These are phyloP conservation scores for Paragyromitra xinjiangensis DNA, from an alignment of 495 filamentous ascomycete species.

Conservation along the genomic window DNA sequence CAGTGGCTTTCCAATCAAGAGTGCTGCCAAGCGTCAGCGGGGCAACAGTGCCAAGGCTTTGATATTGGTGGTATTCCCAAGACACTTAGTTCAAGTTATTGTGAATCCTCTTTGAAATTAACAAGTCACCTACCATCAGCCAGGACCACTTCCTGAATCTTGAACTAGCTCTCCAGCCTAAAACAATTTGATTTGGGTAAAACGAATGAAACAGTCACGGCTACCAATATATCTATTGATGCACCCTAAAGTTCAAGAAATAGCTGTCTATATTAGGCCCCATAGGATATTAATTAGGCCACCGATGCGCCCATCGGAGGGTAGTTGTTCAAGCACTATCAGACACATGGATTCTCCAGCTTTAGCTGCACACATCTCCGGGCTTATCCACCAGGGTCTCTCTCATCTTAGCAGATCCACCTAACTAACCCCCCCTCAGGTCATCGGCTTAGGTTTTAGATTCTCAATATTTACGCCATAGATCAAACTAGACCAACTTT, in stretches of 20 bases:
- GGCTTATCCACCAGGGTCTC: too few species aligned
- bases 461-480: background rate
- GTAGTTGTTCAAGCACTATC: too few species aligned
- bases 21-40: constrained; percentile 8
- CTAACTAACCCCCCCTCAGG: too few species aligned
- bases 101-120: background rate
- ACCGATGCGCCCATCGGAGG: too few species aligned
- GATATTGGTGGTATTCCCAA: background rate
- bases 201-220: background rate
- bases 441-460: background rate
- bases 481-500: background rate
- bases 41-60: background rate
- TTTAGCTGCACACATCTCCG: too few species aligned
- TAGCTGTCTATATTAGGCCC: background rate
- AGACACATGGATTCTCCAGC: too few species aligned
- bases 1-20: background rate
- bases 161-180: background rate
- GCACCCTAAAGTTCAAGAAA: background rate
- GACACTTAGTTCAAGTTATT: background rate
- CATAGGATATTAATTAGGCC: too few species aligned
- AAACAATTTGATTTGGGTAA: background rate
- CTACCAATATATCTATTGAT: background rate
- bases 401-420: too few species aligned
- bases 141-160: background rate
- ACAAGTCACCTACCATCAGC: background rate